Conservation (phyloP, 257 asterid species). For the Fraxinus excelsior region DNA sequence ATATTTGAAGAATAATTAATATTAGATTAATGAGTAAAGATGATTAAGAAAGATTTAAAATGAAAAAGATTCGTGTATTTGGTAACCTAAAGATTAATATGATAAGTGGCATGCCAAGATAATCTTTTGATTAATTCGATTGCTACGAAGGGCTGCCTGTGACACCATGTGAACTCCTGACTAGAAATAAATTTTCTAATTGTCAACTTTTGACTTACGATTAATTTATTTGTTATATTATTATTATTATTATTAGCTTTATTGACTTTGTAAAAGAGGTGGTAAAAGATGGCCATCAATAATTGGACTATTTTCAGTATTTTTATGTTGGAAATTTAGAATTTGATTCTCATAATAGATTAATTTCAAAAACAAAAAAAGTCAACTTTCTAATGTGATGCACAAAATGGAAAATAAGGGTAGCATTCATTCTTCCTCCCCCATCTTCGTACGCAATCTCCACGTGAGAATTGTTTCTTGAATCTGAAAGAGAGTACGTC, state of each 20-base stretch:
- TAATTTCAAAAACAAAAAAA: too few relatives aligned
- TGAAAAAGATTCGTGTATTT: slow-evolving; percentile 20
- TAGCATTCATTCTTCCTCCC: too few relatives aligned
- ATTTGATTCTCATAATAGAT: too few relatives aligned
- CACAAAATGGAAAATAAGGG: too few relatives aligned
- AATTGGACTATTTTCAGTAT: too few relatives aligned
- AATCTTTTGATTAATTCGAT: slow-evolving; percentile 17
- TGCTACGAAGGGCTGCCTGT: slow-evolving; percentile 5
- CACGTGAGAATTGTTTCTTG: neutral
- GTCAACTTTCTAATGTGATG: too few relatives aligned
- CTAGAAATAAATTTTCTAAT: neutral
- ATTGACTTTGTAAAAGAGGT: neutral
- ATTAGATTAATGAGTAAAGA: neutral
- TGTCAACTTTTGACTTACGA: slow-evolving; percentile 13
- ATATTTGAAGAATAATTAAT: neutral
- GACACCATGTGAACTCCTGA: neutral
- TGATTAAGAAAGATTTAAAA: neutral
- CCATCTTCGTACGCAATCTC: too few relatives aligned
- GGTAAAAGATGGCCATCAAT: neutral
- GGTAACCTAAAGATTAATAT: slow-evolving; percentile 36
- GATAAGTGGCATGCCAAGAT: neutral
- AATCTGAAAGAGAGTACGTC: neutral
- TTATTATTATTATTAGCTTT: neutral
- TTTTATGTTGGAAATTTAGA: too few relatives aligned
- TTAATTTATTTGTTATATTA: neutral